Percentiles rank a stretch among this genome's conserved stretches.
Evolutionary conservation across 495 filamentous ascomycete genomes (phyloP).

Genomic region (Hypoxylon perforatum): DNA sequence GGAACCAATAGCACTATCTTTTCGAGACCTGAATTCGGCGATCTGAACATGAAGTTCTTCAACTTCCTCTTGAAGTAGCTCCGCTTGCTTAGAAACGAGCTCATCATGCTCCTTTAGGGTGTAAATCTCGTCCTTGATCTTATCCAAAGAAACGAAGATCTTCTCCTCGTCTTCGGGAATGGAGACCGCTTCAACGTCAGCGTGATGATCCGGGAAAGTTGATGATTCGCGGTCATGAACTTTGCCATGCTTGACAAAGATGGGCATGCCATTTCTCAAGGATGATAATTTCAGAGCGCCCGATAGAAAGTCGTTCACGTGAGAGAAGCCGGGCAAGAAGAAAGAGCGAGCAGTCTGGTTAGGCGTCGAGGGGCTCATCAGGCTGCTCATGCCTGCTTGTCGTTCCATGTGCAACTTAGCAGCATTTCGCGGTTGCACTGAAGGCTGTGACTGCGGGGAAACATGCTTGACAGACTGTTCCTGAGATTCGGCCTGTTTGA

Average conservation of each 20-base stretch:
- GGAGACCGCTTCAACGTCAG: slow-evolving; percentile 50
- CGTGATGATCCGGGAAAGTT: slow-evolving; percentile 47
- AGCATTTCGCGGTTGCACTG: slow-evolving; percentile 31
- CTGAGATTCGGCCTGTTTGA: slow-evolving; percentile 33
- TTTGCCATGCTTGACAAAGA: slow-evolving; percentile 56
- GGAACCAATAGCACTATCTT: slow-evolving; percentile 60
- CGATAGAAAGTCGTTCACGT: slow-evolving; percentile 59
- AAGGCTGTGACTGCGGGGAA: slow-evolving; percentile 34
- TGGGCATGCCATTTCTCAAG: slow-evolving; percentile 57
- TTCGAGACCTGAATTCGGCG: slow-evolving; percentile 51
- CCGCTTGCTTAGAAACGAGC: slow-evolving; percentile 59
- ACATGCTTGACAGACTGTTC: slow-evolving; percentile 36
- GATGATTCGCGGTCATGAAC: slow-evolving; percentile 47
- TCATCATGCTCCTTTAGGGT: slow-evolving; percentile 62
- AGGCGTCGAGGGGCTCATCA: slow-evolving; percentile 23
- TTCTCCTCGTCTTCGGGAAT: slow-evolving; percentile 60
- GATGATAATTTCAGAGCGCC: slow-evolving; percentile 56
- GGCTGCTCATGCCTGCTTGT: slow-evolving; percentile 16
- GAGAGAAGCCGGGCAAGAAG: slow-evolving; percentile 56
- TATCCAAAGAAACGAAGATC: slow-evolving; percentile 65
- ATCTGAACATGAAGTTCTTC: slow-evolving; percentile 55
- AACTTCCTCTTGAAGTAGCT: slow-evolving; percentile 59
- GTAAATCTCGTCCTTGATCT: slow-evolving; percentile 63
- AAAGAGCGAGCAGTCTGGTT: slow-evolving; percentile 58
- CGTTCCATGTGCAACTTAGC: slow-evolving; percentile 25